Conservation (phyloP, 2,329 filamentous ascomycete genomes). For the Penicillium thymicola region DNA sequence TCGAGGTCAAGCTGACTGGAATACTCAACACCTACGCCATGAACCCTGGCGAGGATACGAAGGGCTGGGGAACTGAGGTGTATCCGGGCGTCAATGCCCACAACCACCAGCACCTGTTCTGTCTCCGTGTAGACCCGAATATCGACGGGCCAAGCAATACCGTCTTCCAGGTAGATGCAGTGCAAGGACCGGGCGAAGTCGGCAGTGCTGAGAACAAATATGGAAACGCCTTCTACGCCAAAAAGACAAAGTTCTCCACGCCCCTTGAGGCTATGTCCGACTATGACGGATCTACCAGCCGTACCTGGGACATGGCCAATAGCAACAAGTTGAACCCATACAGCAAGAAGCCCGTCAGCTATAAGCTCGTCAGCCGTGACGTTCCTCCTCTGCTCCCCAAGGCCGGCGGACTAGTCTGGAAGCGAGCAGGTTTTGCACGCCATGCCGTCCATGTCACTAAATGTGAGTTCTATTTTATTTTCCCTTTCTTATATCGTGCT, state of each 20-base stretch:
- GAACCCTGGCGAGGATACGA: constrained; percentile 72
- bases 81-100: constrained; percentile 90
- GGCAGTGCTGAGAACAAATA: constrained; percentile 81
- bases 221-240: constrained; percentile 85
- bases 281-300: constrained; percentile 73
- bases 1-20: constrained; percentile 86
- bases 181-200: constrained; percentile 66
- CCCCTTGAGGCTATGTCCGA: constrained; percentile 68
- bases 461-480: constrained; percentile 56
- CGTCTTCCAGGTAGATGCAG: constrained; percentile 77
- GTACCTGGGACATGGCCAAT: constrained; percentile 91
- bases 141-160: constrained; percentile 84
- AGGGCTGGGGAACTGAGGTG: constrained; percentile 88
- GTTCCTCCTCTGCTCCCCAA: constrained; percentile 76
- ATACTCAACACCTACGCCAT: constrained; percentile 90
- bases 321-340: constrained; percentile 79
- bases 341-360: constrained; percentile 78
- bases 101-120: constrained; percentile 96
- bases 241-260: constrained; percentile 75
- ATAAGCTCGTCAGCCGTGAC: constrained; percentile 87
- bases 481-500: background rate
- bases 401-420: constrained; percentile 79
- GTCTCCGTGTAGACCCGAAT: constrained; percentile 80
- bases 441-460: constrained; percentile 87
- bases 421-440: constrained; percentile 80